These are phyloP conservation scores for Bolboschoenus planiculmis DNA, from an alignment of 176 grass and related monocot genomes.

Conservation along the genomic window DNA sequence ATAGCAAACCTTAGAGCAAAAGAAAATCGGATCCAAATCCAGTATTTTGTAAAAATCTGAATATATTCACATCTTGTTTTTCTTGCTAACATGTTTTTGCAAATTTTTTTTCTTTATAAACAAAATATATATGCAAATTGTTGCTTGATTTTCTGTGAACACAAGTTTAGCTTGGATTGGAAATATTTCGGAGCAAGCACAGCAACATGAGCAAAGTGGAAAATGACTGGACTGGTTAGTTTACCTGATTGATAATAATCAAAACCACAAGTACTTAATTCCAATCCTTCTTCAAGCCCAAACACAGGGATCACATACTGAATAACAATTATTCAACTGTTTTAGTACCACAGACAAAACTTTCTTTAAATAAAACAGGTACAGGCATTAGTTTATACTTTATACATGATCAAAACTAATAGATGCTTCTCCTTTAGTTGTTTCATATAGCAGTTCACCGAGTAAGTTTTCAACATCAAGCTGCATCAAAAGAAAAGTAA, in stretches of 20 bases:
- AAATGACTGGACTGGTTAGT: background rate
- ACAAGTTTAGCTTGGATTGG: background rate
- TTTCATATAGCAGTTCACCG: background rate
- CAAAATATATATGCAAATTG: background rate
- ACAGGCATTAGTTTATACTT: slow-evolving; percentile 3
- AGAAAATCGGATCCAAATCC: background rate
- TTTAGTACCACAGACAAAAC: background rate
- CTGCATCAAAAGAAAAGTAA: background rate
- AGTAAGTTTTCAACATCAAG: background rate
- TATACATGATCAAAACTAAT: slow-evolving; percentile 7
- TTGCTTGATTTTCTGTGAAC: background rate
- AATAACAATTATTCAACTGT: background rate
- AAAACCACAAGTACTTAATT: background rate
- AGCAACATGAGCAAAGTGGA: background rate
- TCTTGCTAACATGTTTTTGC: background rate
- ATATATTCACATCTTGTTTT: background rate
- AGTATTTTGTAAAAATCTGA: background rate
- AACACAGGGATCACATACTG: background rate
- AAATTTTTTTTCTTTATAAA: background rate
- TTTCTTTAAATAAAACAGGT: slow-evolving; percentile 6
- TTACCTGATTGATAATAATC: background rate
- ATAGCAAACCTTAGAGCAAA: background rate
- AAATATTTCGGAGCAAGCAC: background rate
- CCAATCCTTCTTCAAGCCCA: background rate
- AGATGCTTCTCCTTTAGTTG: slow-evolving; percentile 12